phyloP scores from a whole-genome alignment of 495 filamentous ascomycete genomes.

The Pseudoneurospora amorphoporcata region DNA sequence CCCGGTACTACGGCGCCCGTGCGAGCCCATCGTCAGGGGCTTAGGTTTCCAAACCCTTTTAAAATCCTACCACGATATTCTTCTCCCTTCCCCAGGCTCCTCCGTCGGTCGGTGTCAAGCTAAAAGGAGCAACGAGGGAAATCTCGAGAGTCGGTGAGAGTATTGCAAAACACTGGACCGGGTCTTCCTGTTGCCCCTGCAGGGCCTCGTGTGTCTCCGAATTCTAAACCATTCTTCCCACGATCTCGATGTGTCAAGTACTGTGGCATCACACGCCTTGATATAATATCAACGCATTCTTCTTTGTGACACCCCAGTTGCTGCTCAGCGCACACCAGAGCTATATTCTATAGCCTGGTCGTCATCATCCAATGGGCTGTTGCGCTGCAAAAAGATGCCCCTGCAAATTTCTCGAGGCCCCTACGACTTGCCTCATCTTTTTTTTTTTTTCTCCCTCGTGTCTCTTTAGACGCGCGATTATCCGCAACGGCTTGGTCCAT shows the following conservation, averaged over 20 bases:
- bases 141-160: neutral
- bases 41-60: neutral
- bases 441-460: neutral
- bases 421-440: neutral
- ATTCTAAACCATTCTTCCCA: neutral
- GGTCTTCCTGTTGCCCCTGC: neutral
- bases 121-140: neutral
- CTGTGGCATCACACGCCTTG: constrained; percentile 11
- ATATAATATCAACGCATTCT: constrained; percentile 17
- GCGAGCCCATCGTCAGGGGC: neutral
- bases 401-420: constrained; percentile 6
- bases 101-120: neutral
- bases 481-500: neutral
- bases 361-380: constrained; percentile 12
- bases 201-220: neutral
- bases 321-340: constrained; percentile 15
- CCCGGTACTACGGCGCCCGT: neutral
- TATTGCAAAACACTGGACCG: neutral
- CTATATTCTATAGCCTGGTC: constrained; percentile 16
- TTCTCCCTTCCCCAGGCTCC: neutral
- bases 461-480: constrained; percentile 13
- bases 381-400: constrained; percentile 3
- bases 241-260: neutral
- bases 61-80: neutral
- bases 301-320: constrained; percentile 16